A percentile compares a stretch with the other conserved stretches of the same genome.
Conservation (phyloP, 495 filamentous ascomycete species). For the Xylaria telfairii region DNA sequence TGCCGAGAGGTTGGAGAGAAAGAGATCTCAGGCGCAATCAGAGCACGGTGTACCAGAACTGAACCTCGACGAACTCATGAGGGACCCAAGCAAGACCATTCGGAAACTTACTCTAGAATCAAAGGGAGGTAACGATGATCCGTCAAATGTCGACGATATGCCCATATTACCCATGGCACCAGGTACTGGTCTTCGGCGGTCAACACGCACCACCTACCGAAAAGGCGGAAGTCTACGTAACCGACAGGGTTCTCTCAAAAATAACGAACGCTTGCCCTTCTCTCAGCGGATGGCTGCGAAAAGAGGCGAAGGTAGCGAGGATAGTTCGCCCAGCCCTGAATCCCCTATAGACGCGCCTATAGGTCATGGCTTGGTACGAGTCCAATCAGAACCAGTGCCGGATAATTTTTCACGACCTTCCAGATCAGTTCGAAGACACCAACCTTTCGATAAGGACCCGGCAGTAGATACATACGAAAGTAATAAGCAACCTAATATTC, state of each 20-base stretch:
- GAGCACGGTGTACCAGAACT: constrained; percentile 57
- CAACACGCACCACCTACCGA: constrained; percentile 90
- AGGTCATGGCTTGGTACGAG: constrained; percentile 65
- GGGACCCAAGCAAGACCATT: constrained; percentile 74
- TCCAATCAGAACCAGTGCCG: constrained; percentile 78
- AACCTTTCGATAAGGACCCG: constrained; percentile 47
- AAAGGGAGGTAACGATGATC: constrained; percentile 45
- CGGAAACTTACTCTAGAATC: constrained; percentile 66
- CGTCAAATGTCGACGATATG: constrained; percentile 72
- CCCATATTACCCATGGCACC: constrained; percentile 82
- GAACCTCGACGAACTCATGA: constrained; percentile 78
- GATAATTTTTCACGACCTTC: constrained; percentile 62
- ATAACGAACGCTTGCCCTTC: constrained; percentile 59
- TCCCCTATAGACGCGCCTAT: constrained; percentile 56
- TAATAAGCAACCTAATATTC: constrained; percentile 23
- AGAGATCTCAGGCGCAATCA: constrained; percentile 64
- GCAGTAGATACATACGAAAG: constrained; percentile 25
- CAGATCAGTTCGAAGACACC: constrained; percentile 50
- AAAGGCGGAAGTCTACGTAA: constrained; percentile 81
- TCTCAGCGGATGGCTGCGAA: constrained; percentile 70
- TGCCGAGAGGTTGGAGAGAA: constrained; percentile 80
- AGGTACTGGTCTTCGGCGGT: constrained; percentile 80
- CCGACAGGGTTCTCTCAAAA: constrained; percentile 66
- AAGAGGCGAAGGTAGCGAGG: constrained; percentile 63
- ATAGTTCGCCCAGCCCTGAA: constrained; percentile 57